Evolutionary conservation across 305 asterid species (phyloP), one percentile per base, ranked within the genome.

Genomic region (Ruellia speciosa): DNA sequence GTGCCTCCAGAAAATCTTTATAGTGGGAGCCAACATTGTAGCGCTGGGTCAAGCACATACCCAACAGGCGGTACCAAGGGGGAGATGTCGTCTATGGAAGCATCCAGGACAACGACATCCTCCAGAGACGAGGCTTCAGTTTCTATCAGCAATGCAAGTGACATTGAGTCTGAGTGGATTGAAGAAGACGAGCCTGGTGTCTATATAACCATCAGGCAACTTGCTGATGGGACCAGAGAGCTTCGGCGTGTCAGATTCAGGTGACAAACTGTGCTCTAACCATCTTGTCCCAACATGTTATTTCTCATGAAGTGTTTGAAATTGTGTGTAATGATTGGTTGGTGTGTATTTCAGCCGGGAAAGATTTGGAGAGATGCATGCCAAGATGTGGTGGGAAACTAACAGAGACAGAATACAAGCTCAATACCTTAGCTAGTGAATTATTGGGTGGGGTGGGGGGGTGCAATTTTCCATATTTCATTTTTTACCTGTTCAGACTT

Each of bases 151-250:
- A 92, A 88, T 67, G 97, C 95, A 46, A 92, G 97, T 73, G 99
- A 88, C 18, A 68, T 84, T 11, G 96, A 86, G 52, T 86, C 97
- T 0, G 99, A 93, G 55, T 93, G 99, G 97, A 72, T 89, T n/a
- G 99, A 93, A 65, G 85, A 93, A 77, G 99, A 93, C 34, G 97
- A 89, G 72, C 97, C 96, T 0, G 99, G 99, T 8, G 96, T 93
- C 28, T 86, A 79, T 54, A 83, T 93, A 56, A 93, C 99, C 68
- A 84, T 93, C 80, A 82, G 97, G 64, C 97, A 89, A 60, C 84
- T 93, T 49, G 87, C 73, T 46, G 96, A 86, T 68, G 97, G 99
- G 35, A 84, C 95, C 5, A 74, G 96, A 65, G 99, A 89, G 83
- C 89, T 93, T 17, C 83, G 99, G 0, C 92, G 99, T 15, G 96